Base-by-base conservation (phyloP, 1,139 yeast species). In the Debaryomyces singareniensis region DNA sequence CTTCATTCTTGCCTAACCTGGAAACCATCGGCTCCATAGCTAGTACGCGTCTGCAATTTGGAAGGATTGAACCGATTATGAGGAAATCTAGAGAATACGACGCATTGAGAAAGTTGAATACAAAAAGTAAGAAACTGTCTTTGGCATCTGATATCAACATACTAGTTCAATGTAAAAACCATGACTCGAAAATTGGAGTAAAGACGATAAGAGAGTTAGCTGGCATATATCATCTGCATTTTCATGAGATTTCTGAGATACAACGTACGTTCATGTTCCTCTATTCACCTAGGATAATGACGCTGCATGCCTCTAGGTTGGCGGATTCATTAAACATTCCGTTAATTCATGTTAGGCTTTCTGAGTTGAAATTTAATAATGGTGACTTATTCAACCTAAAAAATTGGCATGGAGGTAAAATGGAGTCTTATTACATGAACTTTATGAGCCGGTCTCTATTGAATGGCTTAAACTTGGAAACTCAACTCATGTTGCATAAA, bases 131-230 rank as follows among this genome's bases (percentile, higher is more conserved):
- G 4, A 13, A 25, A 12, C 40, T 54, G 9, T 52, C 59, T 5
- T 42, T 61, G 16, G 34, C 38, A 13, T 34, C 40, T 13, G 64
- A 60, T 32, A 49, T 62, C 5, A 42, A 49, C 51, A 45, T 64
- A 37, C 42, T 77, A 29, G 75, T 76, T 0, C 87, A 79, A 45
- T 79, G 87, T 46, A 79, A 79, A 39, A 65, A 64, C 36, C 55
- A 61, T 30, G 51, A 58, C 12, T 58, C 51, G 13, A 66, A 71
- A 45, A 63, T 77, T 12, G 55, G 66, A 5, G 78, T 82, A 2
- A 56, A 58, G 29, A 66, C 69, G 18, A 57, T 79, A 4, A 58
- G 86, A 26, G 85, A 78, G 39, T 47, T 78, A 24, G 62, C 72
- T 1, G 86, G 86, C 0, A 67, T 74, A 5, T 70, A 69, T 39